phyloP scores from a whole-genome alignment of 345 rosid genomes.

The Clausena lansium region DNA sequence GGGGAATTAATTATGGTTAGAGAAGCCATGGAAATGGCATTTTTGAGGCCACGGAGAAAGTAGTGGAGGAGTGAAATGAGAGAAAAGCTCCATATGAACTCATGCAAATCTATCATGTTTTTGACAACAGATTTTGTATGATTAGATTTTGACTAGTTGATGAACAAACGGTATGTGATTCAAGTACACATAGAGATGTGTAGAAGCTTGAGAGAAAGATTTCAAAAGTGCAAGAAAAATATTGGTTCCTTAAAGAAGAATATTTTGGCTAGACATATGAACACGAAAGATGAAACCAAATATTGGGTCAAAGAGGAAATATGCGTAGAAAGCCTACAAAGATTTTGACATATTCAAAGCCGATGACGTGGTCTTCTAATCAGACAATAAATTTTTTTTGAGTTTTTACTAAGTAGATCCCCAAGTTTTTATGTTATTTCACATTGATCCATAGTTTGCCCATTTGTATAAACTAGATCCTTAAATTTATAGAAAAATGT shows the following conservation, averaged over 20 bases:
- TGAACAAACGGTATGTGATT: too few relatives aligned
- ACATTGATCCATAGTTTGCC: too few relatives aligned
- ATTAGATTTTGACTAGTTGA: too few relatives aligned
- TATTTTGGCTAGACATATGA: neutral
- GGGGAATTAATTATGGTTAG: conserved; percentile 11
- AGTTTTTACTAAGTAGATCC: neutral
- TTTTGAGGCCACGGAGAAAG: conserved; percentile 11
- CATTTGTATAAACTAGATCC: too few relatives aligned
- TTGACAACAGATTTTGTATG: neutral
- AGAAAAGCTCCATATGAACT: conserved; percentile 33
- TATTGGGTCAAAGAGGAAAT: conserved; percentile 18
- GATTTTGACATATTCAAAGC: conserved; percentile 28
- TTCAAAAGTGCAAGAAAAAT: neutral
- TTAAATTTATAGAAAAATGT: too few relatives aligned
- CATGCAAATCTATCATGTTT: conserved; percentile 22
- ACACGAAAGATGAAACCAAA: neutral
- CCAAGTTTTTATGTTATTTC: too few relatives aligned
- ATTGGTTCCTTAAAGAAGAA: neutral
- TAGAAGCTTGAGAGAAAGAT: too few relatives aligned
- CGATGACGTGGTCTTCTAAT: conserved; percentile 16
- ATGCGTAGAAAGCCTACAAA: neutral
- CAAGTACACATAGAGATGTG: too few relatives aligned
- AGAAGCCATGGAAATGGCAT: conserved; percentile 20
- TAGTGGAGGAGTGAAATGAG: conserved; percentile 21
- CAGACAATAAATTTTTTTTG: neutral